Base-by-base conservation (phyloP, 495 filamentous ascomycete genomes). In the Aspergillus wentii region DNA sequence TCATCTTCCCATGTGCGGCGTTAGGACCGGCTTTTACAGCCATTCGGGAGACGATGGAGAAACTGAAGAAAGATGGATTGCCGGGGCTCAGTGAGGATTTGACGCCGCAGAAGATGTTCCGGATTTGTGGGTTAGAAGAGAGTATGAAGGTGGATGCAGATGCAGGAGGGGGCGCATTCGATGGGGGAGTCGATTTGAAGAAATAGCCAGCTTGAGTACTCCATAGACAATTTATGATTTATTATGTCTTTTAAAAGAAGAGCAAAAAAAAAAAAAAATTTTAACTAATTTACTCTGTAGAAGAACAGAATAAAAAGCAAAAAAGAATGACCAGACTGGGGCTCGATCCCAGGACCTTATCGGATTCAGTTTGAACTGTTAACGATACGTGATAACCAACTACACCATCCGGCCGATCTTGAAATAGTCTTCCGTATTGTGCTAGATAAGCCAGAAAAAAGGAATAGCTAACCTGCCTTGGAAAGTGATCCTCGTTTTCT, bases 1-100 rank as follows among this genome's bases (percentile, higher is more conserved):
- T 83, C 11, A 84, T 86, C 34, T 79, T 71, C 51, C 71, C 75
- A 0, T 71, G 77, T 51, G 72, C 70, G 19, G 63, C 66, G 15
- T 44, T 80, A 40, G 71, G 69, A 4, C 71, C 71, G 4, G 75
- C 74, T 4, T 75, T 69, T 29, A 41, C 60, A 35, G 76, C 68
- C 6, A 76, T 78, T 41, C 66, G 64, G 33, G 57, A 66, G 28
- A 65, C 56, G 5, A 57, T 70, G 43, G 55, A 66, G 46, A 71
- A 70, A 52, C 49, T 82, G 46, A 74, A 71, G 53, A 44, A 38
- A 16, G 60, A 69, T 35, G 74, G 74, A 2, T 54, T 69, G 17
- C 71, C 67, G 0, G 70, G 70, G 0, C 49, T 69, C 9, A 61
- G 62, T 9, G 54, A 60, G 38, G 59, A 68, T n/a, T 47, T 78